phyloP scores from a whole-genome alignment of 2,329 filamentous ascomycete genomes.

The Fusarium globosum region DNA sequence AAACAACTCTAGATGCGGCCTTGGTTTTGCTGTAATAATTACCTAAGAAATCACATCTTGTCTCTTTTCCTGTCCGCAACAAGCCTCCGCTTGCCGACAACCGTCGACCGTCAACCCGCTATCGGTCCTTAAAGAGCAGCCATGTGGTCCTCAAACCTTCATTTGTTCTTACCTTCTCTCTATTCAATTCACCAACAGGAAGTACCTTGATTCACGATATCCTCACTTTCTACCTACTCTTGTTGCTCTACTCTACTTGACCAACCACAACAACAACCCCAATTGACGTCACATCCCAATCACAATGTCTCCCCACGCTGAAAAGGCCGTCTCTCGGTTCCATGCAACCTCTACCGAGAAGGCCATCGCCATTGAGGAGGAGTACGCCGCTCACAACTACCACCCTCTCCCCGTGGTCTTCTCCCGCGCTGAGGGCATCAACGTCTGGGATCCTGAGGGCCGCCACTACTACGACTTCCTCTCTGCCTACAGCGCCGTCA shows the following conservation, averaged over 20 bases:
- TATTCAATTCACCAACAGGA: constrained; percentile 3
- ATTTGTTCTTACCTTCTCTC: constrained; percentile 5
- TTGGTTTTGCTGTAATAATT: constrained; percentile 43
- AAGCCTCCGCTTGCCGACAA: constrained; percentile 27
- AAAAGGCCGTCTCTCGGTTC: constrained; percentile 59
- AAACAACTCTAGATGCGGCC: constrained; percentile 26
- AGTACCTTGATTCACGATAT: background rate
- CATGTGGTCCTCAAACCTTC: constrained; percentile 9
- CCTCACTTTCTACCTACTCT: background rate
- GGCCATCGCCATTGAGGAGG: constrained; percentile 83
- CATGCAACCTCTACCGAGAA: constrained; percentile 82
- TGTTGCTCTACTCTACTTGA: background rate
- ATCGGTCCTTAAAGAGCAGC: constrained; percentile 39
- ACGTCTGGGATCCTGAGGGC: constrained; percentile 97
- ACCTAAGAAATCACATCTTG: constrained; percentile 37
- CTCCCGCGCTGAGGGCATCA: constrained; percentile 82
- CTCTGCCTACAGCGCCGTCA: constrained; percentile 75
- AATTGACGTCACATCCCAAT: background rate
- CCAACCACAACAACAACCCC: constrained; percentile 9
- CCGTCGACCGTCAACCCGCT: constrained; percentile 16
- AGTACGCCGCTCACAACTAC: constrained; percentile 97
- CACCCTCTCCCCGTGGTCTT: constrained; percentile 97
- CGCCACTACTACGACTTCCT: constrained; percentile 97
- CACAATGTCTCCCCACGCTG: constrained; percentile 70
- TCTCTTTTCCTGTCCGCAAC: constrained; percentile 18